Conservation (phyloP, 192 early-diverging fungal genomes). For the Entomortierella lignicola region DNA sequence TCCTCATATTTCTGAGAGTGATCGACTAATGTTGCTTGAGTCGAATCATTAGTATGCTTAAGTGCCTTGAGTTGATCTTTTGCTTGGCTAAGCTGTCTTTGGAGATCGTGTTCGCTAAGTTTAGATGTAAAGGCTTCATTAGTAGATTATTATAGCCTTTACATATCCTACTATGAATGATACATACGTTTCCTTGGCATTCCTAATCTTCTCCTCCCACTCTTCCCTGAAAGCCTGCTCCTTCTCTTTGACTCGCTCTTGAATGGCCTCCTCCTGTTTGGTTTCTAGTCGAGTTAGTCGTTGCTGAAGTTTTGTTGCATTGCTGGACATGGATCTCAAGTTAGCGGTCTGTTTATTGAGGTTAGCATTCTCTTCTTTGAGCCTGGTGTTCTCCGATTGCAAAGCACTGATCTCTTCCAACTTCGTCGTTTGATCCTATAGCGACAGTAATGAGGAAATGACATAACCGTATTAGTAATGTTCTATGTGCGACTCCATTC, state of each 20-base stretch:
- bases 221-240: conserved; percentile 79
- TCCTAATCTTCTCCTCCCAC: conserved; percentile 82
- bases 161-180: not conserved
- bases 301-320: conserved; percentile 62
- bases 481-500: too few relatives aligned
- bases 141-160: too few relatives aligned
- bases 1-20: conserved; percentile 79
- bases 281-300: conserved; percentile 71
- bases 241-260: conserved; percentile 73
- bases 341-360: conserved; percentile 56
- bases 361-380: conserved; percentile 65
- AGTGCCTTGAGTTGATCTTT: conserved; percentile 77
- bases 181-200: conserved; percentile 80
- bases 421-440: conserved; percentile 63
- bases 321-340: conserved; percentile 58
- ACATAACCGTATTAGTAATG: too few relatives aligned
- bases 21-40: conserved; percentile 75
- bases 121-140: not conserved
- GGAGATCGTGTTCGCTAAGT: conserved; percentile 79
- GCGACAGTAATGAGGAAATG: not conserved
- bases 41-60: conserved; percentile 76
- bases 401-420: conserved; percentile 59
- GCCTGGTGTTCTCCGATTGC: conserved; percentile 63
- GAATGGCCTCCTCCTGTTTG: conserved; percentile 75
- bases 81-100: conserved; percentile 83